phyloP scores from a whole-genome alignment of 1,284 basidiomycete genomes.

The Microbotryum silenes-acaulis region DNA sequence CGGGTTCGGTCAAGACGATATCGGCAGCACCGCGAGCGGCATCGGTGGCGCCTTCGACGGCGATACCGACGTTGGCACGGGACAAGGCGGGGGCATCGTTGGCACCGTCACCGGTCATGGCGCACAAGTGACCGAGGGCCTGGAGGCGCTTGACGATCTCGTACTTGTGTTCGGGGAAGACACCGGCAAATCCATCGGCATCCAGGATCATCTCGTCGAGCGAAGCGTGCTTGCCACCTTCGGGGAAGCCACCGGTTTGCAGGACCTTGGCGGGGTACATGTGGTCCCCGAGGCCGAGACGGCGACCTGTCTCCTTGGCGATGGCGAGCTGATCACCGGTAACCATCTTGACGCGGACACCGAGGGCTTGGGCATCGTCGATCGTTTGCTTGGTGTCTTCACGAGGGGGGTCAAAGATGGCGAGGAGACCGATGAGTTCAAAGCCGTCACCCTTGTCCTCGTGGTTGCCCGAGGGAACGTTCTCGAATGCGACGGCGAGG shows the following conservation, averaged over 20 bases:
- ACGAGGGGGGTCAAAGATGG: conserved; percentile 97
- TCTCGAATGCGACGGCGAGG: conserved; percentile 91
- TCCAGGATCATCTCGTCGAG: conserved; percentile 84
- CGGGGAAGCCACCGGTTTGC: conserved; percentile 77
- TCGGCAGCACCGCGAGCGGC: conserved; percentile 91
- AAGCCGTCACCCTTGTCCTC: conserved; percentile 88
- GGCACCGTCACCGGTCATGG: conserved; percentile 84
- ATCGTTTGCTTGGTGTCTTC: conserved; percentile 99
- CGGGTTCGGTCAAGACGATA: conserved; percentile 89
- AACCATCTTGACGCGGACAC: conserved; percentile 99
- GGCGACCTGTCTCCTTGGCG: conserved; percentile 96
- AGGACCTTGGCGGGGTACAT: conserved; percentile 95
- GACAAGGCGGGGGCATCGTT: conserved; percentile 91
- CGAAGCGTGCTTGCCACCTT: conserved; percentile 62
- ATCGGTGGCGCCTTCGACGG: conserved; percentile 92
- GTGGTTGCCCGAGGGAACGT: conserved; percentile 62
- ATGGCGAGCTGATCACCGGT: conserved; percentile 99
- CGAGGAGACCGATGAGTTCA: conserved; percentile 91
- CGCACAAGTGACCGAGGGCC: conserved; percentile 52
- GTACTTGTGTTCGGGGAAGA: conserved; percentile 87
- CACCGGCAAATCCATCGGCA: conserved; percentile 85
- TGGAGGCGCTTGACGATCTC: conserved; percentile 89
- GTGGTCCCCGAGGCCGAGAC: conserved; percentile 91
- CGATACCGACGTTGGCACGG: conserved; percentile 92
- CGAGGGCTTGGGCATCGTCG: conserved; percentile 84